Evolutionary conservation across 176 grass and related monocot genomes (phyloP).

Genomic region (Dactylis glomerata): DNA sequence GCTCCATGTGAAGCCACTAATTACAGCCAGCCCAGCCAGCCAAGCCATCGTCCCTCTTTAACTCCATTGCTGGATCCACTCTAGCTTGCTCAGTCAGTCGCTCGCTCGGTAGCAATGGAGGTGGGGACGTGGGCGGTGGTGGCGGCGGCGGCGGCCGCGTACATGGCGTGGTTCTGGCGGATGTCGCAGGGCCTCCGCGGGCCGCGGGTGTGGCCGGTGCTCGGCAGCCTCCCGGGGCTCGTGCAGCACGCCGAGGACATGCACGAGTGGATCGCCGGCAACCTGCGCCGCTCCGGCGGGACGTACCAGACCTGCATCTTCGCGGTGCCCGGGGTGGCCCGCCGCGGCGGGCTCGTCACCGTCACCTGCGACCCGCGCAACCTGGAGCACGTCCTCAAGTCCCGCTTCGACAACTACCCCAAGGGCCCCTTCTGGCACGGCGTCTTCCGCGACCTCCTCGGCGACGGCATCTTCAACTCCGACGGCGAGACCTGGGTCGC

Average conservation of each 20-base stretch:
- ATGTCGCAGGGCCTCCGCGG: constrained; percentile 60
- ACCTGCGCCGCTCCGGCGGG: constrained; percentile 57
- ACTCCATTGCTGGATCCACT: constrained; percentile 14
- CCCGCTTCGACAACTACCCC: constrained; percentile 94
- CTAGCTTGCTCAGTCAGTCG: not conserved
- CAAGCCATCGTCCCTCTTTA: not conserved
- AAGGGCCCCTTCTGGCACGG: constrained; percentile 96
- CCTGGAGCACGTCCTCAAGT: constrained; percentile 90
- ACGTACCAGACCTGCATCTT: constrained; percentile 98
- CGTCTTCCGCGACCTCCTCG: constrained; percentile 85
- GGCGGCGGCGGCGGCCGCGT: constrained; percentile 42
- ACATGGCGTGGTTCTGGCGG: constrained; percentile 90
- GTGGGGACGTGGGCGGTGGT: constrained; percentile 43
- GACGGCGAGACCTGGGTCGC: constrained; percentile 85
- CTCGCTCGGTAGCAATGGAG: constrained; percentile 44
- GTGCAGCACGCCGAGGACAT: constrained; percentile 83
- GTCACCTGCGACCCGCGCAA: constrained; percentile 93
- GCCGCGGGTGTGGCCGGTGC: constrained; percentile 83
- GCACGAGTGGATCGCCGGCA: constrained; percentile 92
- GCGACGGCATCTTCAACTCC: constrained; percentile 98
- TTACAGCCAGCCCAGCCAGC: constrained; percentile 20
- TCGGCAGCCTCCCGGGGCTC: constrained; percentile 88
- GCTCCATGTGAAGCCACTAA: constrained; percentile 55
- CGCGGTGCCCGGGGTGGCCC: constrained; percentile 72
- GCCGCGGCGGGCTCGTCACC: constrained; percentile 74